Evolutionary conservation across 2,329 filamentous ascomycete genomes (phyloP).

Genomic region (Phyllosticta paracitricarpa): DNA sequence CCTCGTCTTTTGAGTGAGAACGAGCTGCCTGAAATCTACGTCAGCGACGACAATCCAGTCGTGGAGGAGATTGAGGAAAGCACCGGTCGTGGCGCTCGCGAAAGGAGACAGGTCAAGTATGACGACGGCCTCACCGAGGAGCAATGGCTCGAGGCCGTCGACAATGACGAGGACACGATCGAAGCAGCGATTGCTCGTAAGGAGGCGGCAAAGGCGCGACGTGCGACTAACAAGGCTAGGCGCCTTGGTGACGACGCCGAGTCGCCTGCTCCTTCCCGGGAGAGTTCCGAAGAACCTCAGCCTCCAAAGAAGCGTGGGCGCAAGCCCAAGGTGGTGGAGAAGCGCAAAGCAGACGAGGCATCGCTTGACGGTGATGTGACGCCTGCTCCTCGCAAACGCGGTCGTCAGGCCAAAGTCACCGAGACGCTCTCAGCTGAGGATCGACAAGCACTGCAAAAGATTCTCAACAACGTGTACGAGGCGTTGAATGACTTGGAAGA

Average conservation of each 20-base stretch:
- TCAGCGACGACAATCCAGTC: conserved; percentile 74
- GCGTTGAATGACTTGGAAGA: conserved; percentile 76
- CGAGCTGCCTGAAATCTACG: conserved; percentile 89
- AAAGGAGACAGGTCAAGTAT: conserved; percentile 88
- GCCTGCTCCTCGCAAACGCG: conserved; percentile 54
- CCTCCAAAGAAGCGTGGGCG: conserved; percentile 69
- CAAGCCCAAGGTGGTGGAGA: conserved; percentile 65
- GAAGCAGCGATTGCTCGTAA: conserved; percentile 90
- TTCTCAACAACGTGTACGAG: conserved; percentile 68
- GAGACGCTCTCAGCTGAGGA: conserved; percentile 59
- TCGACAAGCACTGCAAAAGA: conserved; percentile 68
- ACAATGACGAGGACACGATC: conserved; percentile 89
- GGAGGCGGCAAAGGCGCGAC: conserved; percentile 70
- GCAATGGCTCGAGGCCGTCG: conserved; percentile 96
- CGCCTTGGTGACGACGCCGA: conserved; percentile 46
- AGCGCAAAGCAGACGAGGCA: conserved; percentile 76
- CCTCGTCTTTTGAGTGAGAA: conserved; percentile 77
- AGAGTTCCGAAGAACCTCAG: conserved; percentile 70
- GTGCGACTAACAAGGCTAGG: conserved; percentile 66
- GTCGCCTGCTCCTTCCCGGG: conserved; percentile 69
- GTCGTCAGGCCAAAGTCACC: conserved; percentile 57
- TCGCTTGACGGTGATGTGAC: conserved; percentile 51
- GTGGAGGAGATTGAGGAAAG: conserved; percentile 66
- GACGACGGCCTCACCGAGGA: conserved; percentile 97
- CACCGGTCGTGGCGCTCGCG: conserved; percentile 81